Percentiles rank a stretch among this genome's conserved stretches.
These are phyloP conservation scores for Grammothele lineata DNA, from an alignment of 768 basidiomycete genomes.

Conservation along the genomic window DNA sequence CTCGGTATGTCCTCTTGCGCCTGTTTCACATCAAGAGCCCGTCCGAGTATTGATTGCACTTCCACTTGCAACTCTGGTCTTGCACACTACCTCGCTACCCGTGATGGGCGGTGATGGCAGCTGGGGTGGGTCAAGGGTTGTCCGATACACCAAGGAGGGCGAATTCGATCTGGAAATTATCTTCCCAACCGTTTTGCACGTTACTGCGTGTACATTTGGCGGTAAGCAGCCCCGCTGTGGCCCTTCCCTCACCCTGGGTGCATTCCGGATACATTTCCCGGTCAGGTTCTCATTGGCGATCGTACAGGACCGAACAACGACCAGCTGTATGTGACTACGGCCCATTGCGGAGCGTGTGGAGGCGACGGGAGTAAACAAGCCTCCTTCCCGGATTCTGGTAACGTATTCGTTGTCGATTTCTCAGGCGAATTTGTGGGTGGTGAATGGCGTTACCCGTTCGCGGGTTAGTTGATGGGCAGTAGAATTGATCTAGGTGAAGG, in stretches of 20 bases:
- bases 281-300: no score
- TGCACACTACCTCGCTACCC: no score
- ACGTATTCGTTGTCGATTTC: constrained; percentile 50
- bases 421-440: constrained; percentile 40
- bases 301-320: constrained; percentile 61
- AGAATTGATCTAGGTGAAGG: no score
- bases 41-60: no score
- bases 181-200: constrained; percentile 58
- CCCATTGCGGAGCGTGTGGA: constrained; percentile 55
- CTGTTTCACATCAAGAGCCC: constrained; percentile 13
- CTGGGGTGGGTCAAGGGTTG: constrained; percentile 61
- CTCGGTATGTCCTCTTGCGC: constrained; percentile 36
- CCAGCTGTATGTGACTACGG: constrained; percentile 51
- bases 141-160: constrained; percentile 53
- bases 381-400: constrained; percentile 52
- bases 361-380: constrained; percentile 47
- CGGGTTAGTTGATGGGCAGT: constrained; percentile 8
- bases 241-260: constrained; percentile 2
- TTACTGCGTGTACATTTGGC: constrained; percentile 70
- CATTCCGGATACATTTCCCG: neutral
- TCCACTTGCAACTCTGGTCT: no score
- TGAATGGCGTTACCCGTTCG: constrained; percentile 22
- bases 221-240: constrained; percentile 32
- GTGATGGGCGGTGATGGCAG: no score
- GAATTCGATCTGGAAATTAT: constrained; percentile 49